Evolutionary conservation across 2,329 filamentous ascomycete species (phyloP), one percentile per base, ranked within the genome.

Genomic region (Neofusicoccum sp.): DNA sequence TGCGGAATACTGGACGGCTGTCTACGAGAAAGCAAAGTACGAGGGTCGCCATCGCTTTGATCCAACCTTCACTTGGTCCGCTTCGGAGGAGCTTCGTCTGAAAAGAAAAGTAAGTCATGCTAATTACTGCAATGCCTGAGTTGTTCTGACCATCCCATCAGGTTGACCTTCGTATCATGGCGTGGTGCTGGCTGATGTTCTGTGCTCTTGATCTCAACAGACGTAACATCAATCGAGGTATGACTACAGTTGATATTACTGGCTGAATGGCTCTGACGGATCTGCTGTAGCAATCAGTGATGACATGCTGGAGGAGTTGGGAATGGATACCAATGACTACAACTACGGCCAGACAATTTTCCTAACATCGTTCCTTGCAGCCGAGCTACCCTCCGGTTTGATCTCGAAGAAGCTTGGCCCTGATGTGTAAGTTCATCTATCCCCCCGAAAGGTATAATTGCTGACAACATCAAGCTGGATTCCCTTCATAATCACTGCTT

Each of bases 21-120:
- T 85, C 4, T 87, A 87, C 64, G 83, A 87, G 65, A 80, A 81
- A 6, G 83, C 84, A 1, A 65, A 76, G 73, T 79, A 85, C 68
- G 81, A 83, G 69, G 79, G 81, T 11, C 71, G 77, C 41, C 80
- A 82, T 69, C 77, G 78, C 9, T 83, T 79, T 74, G 80, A 83
- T 62, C 79, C 78, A 0, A 72, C 77, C 0, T 76, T 79, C 49
- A 76, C 79, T 47, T 82, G 80, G 80, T 37, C 58, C 1, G 58
- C 58, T 8, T 9, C 49, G 45, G 47, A 52, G 29, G 63, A 64
- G 44, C 28, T 60, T 73, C 72, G 0, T 71, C 77, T 33, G 67
- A 71, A n/a, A 79, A 81, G 66, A 78, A 82, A 68, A 78, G 76
- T 64, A 72, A 68, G 14, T 7, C 9, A 14, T n/a, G 2, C 8